phyloP scores from a whole-genome alignment of 73 alveolate genomes.

The Breviolum minutum region DNA sequence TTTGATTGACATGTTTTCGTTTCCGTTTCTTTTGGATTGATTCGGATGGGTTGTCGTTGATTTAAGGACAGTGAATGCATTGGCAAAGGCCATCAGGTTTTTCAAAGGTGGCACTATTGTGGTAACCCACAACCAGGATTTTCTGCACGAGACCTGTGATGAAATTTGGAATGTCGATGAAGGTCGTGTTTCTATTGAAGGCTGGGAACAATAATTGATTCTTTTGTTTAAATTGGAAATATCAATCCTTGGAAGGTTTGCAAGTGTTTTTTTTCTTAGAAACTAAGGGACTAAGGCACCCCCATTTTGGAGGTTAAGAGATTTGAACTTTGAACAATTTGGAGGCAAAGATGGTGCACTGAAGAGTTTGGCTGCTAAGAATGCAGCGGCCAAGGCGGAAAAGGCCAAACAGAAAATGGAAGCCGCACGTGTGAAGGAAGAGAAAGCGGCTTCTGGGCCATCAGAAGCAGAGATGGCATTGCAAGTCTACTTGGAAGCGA shows the following conservation, averaged over 20 bases:
- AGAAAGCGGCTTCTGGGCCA: slow-evolving; percentile 60
- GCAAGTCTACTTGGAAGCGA: slow-evolving; percentile 61
- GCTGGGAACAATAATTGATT: neutral
- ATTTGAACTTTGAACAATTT: neutral
- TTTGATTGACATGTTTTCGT: neutral
- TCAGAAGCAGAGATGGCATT: slow-evolving; percentile 85
- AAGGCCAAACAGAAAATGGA: slow-evolving; percentile 76
- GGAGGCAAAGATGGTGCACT: slow-evolving; percentile 90
- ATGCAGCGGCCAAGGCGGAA: slow-evolving; percentile 84
- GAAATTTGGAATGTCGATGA: slow-evolving; percentile 95
- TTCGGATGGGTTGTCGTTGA: neutral
- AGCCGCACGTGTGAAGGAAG: slow-evolving; percentile 61
- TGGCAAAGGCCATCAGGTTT: slow-evolving; percentile 47
- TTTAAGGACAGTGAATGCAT: slow-evolving; percentile 49
- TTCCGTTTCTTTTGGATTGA: neutral
- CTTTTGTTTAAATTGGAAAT: neutral
- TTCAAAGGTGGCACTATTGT: slow-evolving; percentile 92
- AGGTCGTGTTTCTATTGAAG: slow-evolving; percentile 87
- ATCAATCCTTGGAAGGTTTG: neutral
- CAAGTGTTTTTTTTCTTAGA: neutral
- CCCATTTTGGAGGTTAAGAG: no score
- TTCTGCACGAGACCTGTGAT: slow-evolving; percentile 95
- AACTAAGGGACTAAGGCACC: no score
- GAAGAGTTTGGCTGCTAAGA: slow-evolving; percentile 63
- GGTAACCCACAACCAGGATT: slow-evolving; percentile 96